These are phyloP conservation scores for Umbelopsis isabellina DNA, from an alignment of 192 early-diverging fungal species.

Conservation along the genomic window DNA sequence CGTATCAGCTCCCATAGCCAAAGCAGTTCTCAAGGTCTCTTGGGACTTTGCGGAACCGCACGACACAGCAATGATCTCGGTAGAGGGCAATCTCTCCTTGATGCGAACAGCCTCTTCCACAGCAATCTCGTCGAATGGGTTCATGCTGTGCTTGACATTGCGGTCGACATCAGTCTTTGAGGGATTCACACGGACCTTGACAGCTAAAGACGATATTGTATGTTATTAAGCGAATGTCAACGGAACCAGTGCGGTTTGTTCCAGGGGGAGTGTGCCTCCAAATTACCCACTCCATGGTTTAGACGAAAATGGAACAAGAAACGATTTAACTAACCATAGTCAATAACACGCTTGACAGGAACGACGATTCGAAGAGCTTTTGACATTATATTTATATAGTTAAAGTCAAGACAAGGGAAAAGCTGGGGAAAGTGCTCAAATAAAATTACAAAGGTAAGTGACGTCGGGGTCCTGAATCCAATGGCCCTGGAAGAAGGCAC, in stretches of 20 bases:
- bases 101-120: constrained; percentile 94
- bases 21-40: constrained; percentile 92
- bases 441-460: not conserved
- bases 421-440: not conserved
- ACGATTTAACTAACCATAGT: constrained; percentile 65
- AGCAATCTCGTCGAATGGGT: constrained; percentile 99
- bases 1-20: constrained; percentile 97
- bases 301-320: not conserved
- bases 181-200: constrained; percentile 95
- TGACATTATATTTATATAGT: constrained; percentile 29
- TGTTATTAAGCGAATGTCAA: not conserved
- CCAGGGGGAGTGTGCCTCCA: not conserved
- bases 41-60: constrained; percentile 87
- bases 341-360: constrained; percentile 95
- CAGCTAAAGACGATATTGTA: constrained; percentile 46
- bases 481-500: not conserved
- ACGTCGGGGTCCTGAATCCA: constrained; percentile 8
- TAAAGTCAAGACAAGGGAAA: not conserved
- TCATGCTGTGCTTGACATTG: constrained; percentile 97
- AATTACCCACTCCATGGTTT: not conserved
- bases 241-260: not conserved
- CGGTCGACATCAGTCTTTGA: constrained; percentile 89
- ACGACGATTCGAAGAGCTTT: constrained; percentile 78
- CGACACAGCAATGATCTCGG: constrained; percentile 87
- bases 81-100: constrained; percentile 74